Percentiles rank a stretch among this genome's conserved stretches.
Evolutionary conservation across 75 land plant genomes (phyloP).

Genomic region (Adiantum capillusveneris): DNA sequence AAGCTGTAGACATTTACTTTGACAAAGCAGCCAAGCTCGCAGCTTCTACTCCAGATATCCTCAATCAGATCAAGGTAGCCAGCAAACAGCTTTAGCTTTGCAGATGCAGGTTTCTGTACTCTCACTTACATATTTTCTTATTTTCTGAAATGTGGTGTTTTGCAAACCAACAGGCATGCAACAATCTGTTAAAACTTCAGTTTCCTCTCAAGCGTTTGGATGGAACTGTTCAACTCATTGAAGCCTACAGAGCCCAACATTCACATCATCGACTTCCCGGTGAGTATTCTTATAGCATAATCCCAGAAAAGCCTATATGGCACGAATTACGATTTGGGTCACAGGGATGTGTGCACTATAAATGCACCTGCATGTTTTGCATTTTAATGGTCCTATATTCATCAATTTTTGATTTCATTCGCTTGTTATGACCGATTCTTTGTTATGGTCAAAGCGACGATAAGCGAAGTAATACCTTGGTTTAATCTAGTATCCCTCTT

Average conservation of each 20-base stretch:
- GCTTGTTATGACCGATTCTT: no score
- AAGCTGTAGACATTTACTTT: slow-evolving; percentile 35
- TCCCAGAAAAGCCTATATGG: no score
- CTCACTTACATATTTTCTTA: background rate
- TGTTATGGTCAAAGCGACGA: no score
- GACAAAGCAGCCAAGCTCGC: slow-evolving; percentile 33
- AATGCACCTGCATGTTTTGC: no score
- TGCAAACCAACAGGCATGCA: slow-evolving; percentile 24
- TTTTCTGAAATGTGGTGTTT: background rate
- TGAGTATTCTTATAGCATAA: no score
- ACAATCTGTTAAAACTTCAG: slow-evolving; percentile 29
- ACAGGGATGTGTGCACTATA: no score
- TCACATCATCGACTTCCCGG: slow-evolving; percentile 40
- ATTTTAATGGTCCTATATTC: no score
- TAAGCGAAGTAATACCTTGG: no score
- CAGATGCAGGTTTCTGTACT: background rate
- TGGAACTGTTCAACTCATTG: slow-evolving; percentile 35
- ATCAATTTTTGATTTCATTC: no score
- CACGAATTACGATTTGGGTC: no score
- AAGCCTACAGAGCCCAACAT: slow-evolving; percentile 43
- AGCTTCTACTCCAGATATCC: slow-evolving; percentile 24
- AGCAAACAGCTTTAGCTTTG: background rate
- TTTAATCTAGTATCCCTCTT: no score
- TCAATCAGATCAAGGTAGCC: slow-evolving; percentile 33
- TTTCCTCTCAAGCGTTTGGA: slow-evolving; percentile 30